Base-by-base conservation (phyloP, 805 yeast species). In the Candida stauntonica region DNA sequence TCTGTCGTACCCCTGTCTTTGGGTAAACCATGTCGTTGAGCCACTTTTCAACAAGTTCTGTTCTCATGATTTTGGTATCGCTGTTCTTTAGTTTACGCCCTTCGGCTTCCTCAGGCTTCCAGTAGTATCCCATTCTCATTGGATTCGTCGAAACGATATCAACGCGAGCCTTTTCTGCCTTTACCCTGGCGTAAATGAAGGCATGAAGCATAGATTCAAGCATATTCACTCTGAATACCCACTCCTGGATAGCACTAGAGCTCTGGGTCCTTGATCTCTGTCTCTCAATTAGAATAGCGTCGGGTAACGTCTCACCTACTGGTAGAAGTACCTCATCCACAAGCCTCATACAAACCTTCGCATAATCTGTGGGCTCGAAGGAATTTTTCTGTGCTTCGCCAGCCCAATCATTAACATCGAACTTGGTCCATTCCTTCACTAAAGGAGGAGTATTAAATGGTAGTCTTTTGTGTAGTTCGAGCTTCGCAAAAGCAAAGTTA, bases 191-290 rank as follows among this genome's bases (percentile, higher is more conserved):
- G 24, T 44, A 49, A 3, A 61, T 39, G 4, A 58, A 36, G 0
- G 68, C 60, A 47, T 58, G 61, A 3, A 74, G 29, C 69, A 73
- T 71, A 13, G 68, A 66, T 49, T 79, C 86, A 24, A 79, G 49
- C 17, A 77, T 64, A 39, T 77, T 79, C 5, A 75, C 69, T 35
- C 70, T 66, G 20, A 78, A 52, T 3, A 79, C 68, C 39, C 70
- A 67, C 38, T 77, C 81, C 5, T 74, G 60, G 1, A 79, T 69
- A 14, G 54, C 56, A 9, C 64, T 60, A 2, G 72, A 61, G 0
- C 80, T 73, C 45, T 58, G 58, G 0, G 76, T 65, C 35, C 85
- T 62, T 29, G 71, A 62, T 28, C 86, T 50, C 52, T 80, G 86
- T 40, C 77, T 51, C 48, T 80, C 86, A 3, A 79, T 58, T 9